Base-by-base conservation (phyloP, 2,329 filamentous ascomycete genomes). In the Neopestalotiopsis sp. region DNA sequence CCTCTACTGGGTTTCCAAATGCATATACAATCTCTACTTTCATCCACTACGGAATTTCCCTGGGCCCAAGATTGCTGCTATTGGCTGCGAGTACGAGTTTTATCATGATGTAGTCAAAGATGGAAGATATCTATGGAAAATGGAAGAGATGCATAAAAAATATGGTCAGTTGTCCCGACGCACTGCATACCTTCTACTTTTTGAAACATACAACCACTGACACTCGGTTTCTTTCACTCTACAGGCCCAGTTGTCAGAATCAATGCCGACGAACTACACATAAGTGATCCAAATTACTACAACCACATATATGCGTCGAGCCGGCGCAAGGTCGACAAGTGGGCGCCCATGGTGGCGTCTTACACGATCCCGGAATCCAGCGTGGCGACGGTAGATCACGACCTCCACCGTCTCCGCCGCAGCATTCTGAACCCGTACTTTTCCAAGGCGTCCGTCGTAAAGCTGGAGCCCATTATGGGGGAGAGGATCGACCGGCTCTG, bases 161-260 rank as follows among this genome's bases (percentile, higher is more conserved):
- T 76, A 76, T 64, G 75, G 75, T 75, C 58, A 20, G 72, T 59
- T 32, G 10, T 57, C 14, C 56, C 53, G 1, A 42, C 62, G 3
- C 5, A 20, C 14, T 28, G 61, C 45, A 28, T 28, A 28, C 24
- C 24, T 28, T 28, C 24, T 24, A 24, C 2, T 24, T 28, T 58
- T 17, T 30, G 7, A 13, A 14, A 13, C 13, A 40, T 24, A 20
- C 67, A 28, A 42, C 12, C 17, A 59, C 57, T 30, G 17, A 59
- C 24, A 59, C 24, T 17, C 7, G 24, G 24, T 24, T 12, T 20
- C 24, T 28, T 28, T 2, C 24, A 28, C 14, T 2, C 13, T 14
- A 45, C n/a, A 45, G 70, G 79, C 4, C 78, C 79, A 4, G 75
- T 80, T 66, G 70, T 80, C 30, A 73, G 79, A 28, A 79, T 80